phyloP scores from a whole-genome alignment of 2,329 filamentous ascomycete genomes.

The Talaromyces pinophilus region DNA sequence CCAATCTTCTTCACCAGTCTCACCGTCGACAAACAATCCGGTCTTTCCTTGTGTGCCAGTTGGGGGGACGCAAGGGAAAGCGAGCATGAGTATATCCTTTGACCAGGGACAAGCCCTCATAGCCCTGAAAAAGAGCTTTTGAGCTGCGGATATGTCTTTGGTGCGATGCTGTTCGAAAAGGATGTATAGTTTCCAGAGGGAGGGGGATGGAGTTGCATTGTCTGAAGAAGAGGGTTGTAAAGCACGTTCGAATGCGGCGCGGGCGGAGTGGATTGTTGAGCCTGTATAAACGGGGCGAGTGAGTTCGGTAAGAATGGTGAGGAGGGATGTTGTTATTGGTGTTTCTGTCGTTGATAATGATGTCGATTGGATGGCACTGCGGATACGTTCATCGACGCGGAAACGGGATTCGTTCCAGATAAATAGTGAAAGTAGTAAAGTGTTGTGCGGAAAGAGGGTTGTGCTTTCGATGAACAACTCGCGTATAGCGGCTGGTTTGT shows the following conservation, averaged over 20 bases:
- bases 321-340: conserved; percentile 54
- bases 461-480: conserved; percentile 63
- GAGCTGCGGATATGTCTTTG: conserved; percentile 48
- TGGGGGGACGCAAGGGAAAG: conserved; percentile 48
- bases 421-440: conserved; percentile 70
- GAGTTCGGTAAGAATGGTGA: conserved; percentile 59
- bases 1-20: conserved; percentile 34
- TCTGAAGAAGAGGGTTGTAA: conserved; percentile 39
- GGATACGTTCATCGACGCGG: conserved; percentile 73
- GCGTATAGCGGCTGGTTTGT: conserved; percentile 67
- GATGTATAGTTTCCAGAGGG: conserved; percentile 56
- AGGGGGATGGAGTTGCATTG: conserved; percentile 29
- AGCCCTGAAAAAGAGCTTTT: conserved; percentile 57
- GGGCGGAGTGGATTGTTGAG: conserved; percentile 55
- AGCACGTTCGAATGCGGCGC: conserved; percentile 58
- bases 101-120: conserved; percentile 63
- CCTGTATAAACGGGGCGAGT: conserved; percentile 46
- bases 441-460: conserved; percentile 70
- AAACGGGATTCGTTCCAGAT: conserved; percentile 73
- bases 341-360: conserved; percentile 26
- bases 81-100: conserved; percentile 61
- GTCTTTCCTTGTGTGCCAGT: background rate
- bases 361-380: conserved; percentile 56
- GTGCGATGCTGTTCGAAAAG: conserved; percentile 50
- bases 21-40: conserved; percentile 15